Evolutionary conservation across 495 filamentous ascomycete species (phyloP).

Genomic region (Chlorociboria aeruginascens): DNA sequence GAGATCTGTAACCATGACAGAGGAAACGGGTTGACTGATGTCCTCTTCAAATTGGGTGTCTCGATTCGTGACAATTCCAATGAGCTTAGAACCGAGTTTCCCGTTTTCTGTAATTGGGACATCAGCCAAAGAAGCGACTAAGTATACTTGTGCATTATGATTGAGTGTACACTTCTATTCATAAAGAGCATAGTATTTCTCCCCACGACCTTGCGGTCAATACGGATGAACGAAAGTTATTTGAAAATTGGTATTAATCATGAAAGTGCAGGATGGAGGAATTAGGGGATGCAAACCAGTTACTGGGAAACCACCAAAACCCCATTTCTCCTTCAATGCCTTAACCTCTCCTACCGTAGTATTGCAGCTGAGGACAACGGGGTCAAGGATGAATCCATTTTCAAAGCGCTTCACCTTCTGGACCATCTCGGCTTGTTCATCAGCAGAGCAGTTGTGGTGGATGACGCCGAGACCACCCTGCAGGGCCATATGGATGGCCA

Average conservation of each 20-base stretch:
- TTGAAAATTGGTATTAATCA: slow-evolving; percentile 55
- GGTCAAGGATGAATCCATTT: slow-evolving; percentile 97
- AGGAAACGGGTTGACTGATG: slow-evolving; percentile 57
- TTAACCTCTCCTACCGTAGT: slow-evolving; percentile 88
- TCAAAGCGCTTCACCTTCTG: slow-evolving; percentile 98
- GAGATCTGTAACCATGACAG: slow-evolving; percentile 92
- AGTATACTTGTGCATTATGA: background rate
- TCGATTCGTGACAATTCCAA: slow-evolving; percentile 94
- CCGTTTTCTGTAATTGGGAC: slow-evolving; percentile 56
- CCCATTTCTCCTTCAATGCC: slow-evolving; percentile 91
- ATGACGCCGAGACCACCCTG: slow-evolving; percentile 94
- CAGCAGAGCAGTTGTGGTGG: slow-evolving; percentile 95
- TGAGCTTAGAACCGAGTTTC: slow-evolving; percentile 82
- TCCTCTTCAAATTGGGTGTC: slow-evolving; percentile 86
- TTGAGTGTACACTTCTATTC: slow-evolving; percentile 16
- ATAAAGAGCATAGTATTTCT: slow-evolving; percentile 43
- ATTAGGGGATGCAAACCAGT: slow-evolving; percentile 61
- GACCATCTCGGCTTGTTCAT: slow-evolving; percentile 97
- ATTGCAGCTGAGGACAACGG: slow-evolving; percentile 76
- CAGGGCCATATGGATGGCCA: slow-evolving; percentile 98
- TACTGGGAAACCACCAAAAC: slow-evolving; percentile 96
- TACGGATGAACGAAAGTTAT: slow-evolving; percentile 99
- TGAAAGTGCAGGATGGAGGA: slow-evolving; percentile 31
- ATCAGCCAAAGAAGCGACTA: slow-evolving; percentile 3
- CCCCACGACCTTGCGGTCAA: slow-evolving; percentile 79